Base-by-base conservation (phyloP, 306 rosid genomes). In the Prunus mira region DNA sequence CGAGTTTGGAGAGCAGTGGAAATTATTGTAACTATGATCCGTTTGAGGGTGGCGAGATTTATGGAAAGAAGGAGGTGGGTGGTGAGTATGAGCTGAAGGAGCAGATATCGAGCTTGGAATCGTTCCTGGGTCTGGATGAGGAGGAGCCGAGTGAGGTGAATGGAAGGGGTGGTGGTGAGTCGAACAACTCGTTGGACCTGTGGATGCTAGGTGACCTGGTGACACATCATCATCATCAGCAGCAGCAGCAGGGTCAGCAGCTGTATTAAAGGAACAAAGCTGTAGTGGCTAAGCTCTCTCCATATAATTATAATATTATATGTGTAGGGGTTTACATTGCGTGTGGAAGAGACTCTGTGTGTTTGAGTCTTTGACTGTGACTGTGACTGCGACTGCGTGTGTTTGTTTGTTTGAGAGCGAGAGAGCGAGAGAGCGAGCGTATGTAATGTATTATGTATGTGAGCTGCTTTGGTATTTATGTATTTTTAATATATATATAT, bases 201-300 rank as follows among this genome's bases (percentile, higher is more conserved):
- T 95, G 98, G 98, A 79, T 76, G 81, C 82, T 87, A 3, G 97
- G 90, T 54, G 90, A 92, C 72, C 82, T 88, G 65, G 81, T 86
- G 11, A n/a, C 80, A 9, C 82, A 71, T 55, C 82, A 82, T 55
- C 75, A 81, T 20, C 77, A 73, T 24, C 79, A 71, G 28, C 47
- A 43, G 49, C 32, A 22, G 46, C 64, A 71, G 20, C 64, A 8
- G 65, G 63, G 43, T 13, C 77, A 25, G 46, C 65, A 65, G 20
- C 12, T 72, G 45, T 73, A 73, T 27, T 73, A 60, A 60, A 38
- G 43, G 43, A 38, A 38, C 43, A 38, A 38, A 38, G 9, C 1
- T 38, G 43, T 7, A 38, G 43, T 38, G 43, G 43, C 9, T 38
- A 38, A 38, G 43, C 43, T 7, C 43, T 38, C 43, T 38, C 43